Percentiles rank a stretch among this genome's conserved stretches.
These are phyloP conservation scores for Lepiota brunneoincarnata DNA, from an alignment of 768 basidiomycete species.

Conservation along the genomic window DNA sequence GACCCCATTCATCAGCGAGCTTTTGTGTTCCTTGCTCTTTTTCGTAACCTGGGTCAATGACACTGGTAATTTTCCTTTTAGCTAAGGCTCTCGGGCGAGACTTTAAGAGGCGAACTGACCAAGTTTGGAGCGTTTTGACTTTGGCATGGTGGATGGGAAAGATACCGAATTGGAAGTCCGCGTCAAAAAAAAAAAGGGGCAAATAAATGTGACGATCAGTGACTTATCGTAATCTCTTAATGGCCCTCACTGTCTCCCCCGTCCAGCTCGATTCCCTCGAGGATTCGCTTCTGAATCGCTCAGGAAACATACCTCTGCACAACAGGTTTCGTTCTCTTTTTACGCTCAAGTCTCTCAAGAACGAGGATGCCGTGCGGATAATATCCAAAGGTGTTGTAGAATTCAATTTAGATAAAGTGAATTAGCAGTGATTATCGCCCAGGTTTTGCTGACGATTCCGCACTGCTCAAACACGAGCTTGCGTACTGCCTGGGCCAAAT, in stretches of 20 bases:
- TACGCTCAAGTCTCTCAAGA: constrained; percentile 81
- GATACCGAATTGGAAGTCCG: constrained; percentile 47
- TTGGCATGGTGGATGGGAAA: constrained; percentile 61
- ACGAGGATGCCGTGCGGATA: constrained; percentile 75
- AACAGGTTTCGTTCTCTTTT: constrained; percentile 90
- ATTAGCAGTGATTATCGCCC: not conserved
- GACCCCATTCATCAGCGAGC: constrained; percentile 76
- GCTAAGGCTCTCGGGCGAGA: constrained; percentile 9
- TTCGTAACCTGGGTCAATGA: constrained; percentile 93
- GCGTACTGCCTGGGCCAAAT: constrained; percentile 98
- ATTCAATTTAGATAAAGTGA: constrained; percentile 10
- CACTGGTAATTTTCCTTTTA: constrained; percentile 44
- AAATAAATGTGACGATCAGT: constrained; percentile 17
- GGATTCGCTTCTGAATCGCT: constrained; percentile 72
- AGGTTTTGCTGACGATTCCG: constrained; percentile 88
- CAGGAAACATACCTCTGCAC: constrained; percentile 74
- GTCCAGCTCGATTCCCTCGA: constrained; percentile 68
- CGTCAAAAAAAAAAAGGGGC: constrained; percentile 30
- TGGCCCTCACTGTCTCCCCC: constrained; percentile 34
- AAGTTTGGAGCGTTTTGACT: constrained; percentile 85
- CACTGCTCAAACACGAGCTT: constrained; percentile 93
- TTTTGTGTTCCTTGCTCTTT: constrained; percentile 92
- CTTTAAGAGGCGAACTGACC: constrained; percentile 46
- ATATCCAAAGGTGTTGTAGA: constrained; percentile 70
- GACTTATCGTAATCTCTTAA: constrained; percentile 24